A percentile compares a stretch with the other conserved stretches of the same genome.
phyloP scores from a whole-genome alignment of 352 stramenopile genomes.

The Saprolegnia diclina region DNA sequence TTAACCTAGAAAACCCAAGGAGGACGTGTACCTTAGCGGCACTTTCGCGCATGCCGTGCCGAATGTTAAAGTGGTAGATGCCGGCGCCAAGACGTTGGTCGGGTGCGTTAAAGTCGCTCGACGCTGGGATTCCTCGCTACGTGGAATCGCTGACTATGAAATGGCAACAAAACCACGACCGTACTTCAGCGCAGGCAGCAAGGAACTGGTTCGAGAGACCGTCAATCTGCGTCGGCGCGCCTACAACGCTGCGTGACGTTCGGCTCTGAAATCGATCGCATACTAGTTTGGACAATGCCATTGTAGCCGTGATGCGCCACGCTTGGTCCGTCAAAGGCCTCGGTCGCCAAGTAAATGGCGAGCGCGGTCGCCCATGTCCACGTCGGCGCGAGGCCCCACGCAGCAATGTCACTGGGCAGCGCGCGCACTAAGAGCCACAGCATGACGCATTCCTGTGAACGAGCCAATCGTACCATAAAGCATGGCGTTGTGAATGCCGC shows the following conservation, averaged over 20 bases:
- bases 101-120: constrained; percentile 79
- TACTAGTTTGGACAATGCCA: constrained; percentile 59
- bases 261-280: constrained; percentile 6
- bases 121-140: constrained; percentile 43
- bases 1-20: background rate
- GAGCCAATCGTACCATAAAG: constrained; percentile 55
- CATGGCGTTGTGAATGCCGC: constrained; percentile 89
- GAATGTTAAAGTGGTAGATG: constrained; percentile 86
- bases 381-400: constrained; percentile 54
- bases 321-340: constrained; percentile 59
- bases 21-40: constrained; percentile 32
- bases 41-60: constrained; percentile 73
- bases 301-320: constrained; percentile 46
- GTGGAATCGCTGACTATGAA: background rate
- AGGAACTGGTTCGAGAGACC: constrained; percentile 46
- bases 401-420: constrained; percentile 60
- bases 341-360: constrained; percentile 62
- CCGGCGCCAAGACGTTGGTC: constrained; percentile 54
- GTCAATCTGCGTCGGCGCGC: constrained; percentile 26
- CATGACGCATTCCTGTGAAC: background rate
- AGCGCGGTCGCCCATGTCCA: constrained; percentile 76
- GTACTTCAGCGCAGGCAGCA: constrained; percentile 39
- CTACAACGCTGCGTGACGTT: background rate
- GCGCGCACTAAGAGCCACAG: constrained; percentile 42
- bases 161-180: background rate